Percentiles rank a stretch among this genome's conserved stretches.
These are phyloP conservation scores for Malassezia vespertilionis DNA, from an alignment of 1,284 basidiomycete species.

Conservation along the genomic window DNA sequence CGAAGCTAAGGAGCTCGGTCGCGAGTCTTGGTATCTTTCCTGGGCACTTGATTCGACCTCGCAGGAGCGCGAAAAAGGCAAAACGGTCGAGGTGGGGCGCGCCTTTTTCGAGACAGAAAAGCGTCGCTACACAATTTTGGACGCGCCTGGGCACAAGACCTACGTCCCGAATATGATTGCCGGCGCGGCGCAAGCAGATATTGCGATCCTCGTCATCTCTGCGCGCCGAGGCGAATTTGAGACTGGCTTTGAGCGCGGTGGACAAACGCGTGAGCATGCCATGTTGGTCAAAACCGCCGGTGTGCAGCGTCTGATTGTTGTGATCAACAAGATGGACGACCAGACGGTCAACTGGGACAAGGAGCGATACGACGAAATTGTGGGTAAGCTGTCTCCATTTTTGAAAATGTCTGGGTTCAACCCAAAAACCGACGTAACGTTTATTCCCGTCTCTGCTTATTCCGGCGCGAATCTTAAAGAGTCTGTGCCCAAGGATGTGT, in stretches of 20 bases:
- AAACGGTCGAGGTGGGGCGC: constrained; percentile 46
- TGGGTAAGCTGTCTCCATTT: constrained; percentile 42
- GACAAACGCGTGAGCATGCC: constrained; percentile 47
- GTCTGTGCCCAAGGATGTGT: constrained; percentile 27
- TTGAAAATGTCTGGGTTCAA: constrained; percentile 40
- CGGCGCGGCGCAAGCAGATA: constrained; percentile 45
- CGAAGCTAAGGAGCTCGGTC: constrained; percentile 44
- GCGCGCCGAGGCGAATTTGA: constrained; percentile 46
- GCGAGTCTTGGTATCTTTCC: constrained; percentile 46
- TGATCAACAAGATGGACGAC: constrained; percentile 48
- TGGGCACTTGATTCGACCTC: constrained; percentile 47
- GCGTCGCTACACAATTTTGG: constrained; percentile 45
- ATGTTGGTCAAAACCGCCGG: constrained; percentile 47
- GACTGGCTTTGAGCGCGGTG: constrained; percentile 45
- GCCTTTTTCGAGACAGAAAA: constrained; percentile 47
- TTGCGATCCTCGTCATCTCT: constrained; percentile 45
- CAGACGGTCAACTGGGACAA: constrained; percentile 42
- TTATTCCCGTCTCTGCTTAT: constrained; percentile 44
- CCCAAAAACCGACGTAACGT: constrained; percentile 45
- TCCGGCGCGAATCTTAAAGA: constrained; percentile 47
- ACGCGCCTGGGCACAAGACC: constrained; percentile 46
- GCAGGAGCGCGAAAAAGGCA: constrained; percentile 46
- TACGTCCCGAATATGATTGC: constrained; percentile 47
- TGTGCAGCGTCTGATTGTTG: constrained; percentile 44
- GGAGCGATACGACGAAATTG: constrained; percentile 43